A percentile compares a stretch with the other conserved stretches of the same genome.
These are phyloP conservation scores for Aspergillus ochraceus DNA, from an alignment of 2,329 filamentous ascomycete species.

Conservation along the genomic window DNA sequence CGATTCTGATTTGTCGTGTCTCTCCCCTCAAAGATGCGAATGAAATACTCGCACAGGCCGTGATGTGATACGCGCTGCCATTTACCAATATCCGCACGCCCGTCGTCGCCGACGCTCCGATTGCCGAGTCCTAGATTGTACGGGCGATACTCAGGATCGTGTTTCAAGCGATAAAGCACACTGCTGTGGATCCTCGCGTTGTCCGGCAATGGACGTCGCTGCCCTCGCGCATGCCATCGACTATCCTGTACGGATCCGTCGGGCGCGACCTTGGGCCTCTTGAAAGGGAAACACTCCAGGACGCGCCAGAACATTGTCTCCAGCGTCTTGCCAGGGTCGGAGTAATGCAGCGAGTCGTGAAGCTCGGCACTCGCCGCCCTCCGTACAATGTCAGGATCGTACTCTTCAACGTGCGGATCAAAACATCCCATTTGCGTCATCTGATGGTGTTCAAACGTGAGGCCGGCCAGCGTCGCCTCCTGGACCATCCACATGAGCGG, in stretches of 20 bases:
- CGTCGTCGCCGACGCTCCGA: neutral
- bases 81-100: conserved; percentile 9
- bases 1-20: neutral
- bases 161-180: conserved; percentile 12
- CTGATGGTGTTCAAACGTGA: conserved; percentile 59
- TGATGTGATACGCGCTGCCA: conserved; percentile 1
- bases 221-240: conserved; percentile 17
- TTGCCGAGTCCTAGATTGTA: conserved; percentile 22
- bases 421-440: conserved; percentile 21
- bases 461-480: conserved; percentile 61
- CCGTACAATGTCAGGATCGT: conserved; percentile 5
- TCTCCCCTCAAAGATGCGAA: neutral
- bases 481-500: conserved; percentile 69
- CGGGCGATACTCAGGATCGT: conserved; percentile 17
- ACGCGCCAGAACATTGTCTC: conserved; percentile 22
- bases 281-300: conserved; percentile 19
- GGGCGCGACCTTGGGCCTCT: conserved; percentile 14
- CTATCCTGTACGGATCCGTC: conserved; percentile 14
- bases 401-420: conserved; percentile 4
- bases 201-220: conserved; percentile 13
- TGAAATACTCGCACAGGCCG: conserved; percentile 3
- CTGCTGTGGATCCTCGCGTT: conserved; percentile 17
- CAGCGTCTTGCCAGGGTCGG: conserved; percentile 11
- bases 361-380: conserved; percentile 11
- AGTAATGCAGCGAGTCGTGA: conserved; percentile 19